Conservation (phyloP, 2,329 filamentous ascomycete species). For the Lachnellula hyalina region DNA sequence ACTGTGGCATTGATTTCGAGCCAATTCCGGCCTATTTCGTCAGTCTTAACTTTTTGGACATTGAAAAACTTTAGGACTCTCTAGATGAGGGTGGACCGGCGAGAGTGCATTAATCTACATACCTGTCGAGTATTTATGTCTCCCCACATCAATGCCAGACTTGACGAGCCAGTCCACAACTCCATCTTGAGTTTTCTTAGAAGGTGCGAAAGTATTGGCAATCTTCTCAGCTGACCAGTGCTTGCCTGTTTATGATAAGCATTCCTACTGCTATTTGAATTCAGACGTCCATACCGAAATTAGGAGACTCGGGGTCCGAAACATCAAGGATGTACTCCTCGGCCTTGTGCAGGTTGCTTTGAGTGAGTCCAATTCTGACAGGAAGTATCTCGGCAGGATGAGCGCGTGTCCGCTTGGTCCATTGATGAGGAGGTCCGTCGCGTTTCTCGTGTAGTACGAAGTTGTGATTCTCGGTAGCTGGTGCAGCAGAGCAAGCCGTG, state of each 20-base stretch:
- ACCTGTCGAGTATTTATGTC: conserved; percentile 30
- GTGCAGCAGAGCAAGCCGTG: conserved; percentile 6
- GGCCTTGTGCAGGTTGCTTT: conserved; percentile 39
- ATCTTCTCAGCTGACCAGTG: conserved; percentile 30
- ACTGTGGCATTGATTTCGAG: conserved; percentile 30
- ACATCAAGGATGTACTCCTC: conserved; percentile 36
- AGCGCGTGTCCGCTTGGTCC: conserved; percentile 9
- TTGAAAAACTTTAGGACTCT: background rate
- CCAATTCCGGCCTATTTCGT: conserved; percentile 21
- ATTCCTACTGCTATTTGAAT: background rate
- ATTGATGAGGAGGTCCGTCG: conserved; percentile 10
- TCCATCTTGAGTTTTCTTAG: conserved; percentile 22
- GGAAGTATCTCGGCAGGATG: conserved; percentile 27
- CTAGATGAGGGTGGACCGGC: background rate
- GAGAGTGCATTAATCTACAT: conserved; percentile 8
- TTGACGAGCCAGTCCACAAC: conserved; percentile 30
- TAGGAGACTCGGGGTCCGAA: conserved; percentile 13
- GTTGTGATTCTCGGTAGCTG: conserved; percentile 1
- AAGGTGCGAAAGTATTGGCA: conserved; percentile 32
- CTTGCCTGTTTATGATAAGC: conserved; percentile 17
- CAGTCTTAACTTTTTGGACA: background rate
- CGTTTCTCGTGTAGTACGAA: conserved; percentile 12
- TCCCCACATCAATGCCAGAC: conserved; percentile 25
- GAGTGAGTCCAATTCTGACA: conserved; percentile 38
- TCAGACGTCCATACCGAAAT: conserved; percentile 5